Percentiles rank a stretch among this genome's conserved stretches.
Conservation (phyloP, 1,139 yeast genomes). For the Candida labiduridarum region DNA sequence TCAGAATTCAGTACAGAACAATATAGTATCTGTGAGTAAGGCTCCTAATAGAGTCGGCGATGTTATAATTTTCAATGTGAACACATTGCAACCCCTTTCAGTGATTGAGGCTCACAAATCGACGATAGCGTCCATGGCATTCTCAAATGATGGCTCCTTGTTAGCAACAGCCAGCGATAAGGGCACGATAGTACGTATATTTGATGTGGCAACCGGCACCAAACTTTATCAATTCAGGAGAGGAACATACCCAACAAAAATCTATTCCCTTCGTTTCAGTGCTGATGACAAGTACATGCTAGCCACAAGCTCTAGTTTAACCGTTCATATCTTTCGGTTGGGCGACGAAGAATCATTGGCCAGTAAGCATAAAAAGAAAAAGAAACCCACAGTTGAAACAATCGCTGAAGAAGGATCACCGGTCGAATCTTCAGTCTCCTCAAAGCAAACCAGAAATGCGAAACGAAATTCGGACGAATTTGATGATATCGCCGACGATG, state of each 20-base stretch:
- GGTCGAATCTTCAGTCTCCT: not conserved
- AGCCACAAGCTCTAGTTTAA: constrained; percentile 88
- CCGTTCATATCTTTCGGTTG: constrained; percentile 85
- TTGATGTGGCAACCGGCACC: constrained; percentile 79
- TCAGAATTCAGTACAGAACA: constrained; percentile 42
- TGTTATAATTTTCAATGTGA: constrained; percentile 80
- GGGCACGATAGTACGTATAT: constrained; percentile 90
- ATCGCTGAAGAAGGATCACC: constrained; percentile 31
- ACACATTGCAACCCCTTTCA: constrained; percentile 77
- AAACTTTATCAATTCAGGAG: constrained; percentile 88
- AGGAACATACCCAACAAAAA: constrained; percentile 90
- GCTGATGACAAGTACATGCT: constrained; percentile 72
- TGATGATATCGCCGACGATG: constrained; percentile 23
- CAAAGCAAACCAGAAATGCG: not conserved
- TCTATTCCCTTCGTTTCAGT: constrained; percentile 83
- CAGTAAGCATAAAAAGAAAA: constrained; percentile 39
- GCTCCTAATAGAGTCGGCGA: constrained; percentile 73
- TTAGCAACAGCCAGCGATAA: constrained; percentile 94
- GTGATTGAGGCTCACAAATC: constrained; percentile 95
- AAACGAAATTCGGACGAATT: constrained; percentile 16
- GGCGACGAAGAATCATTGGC: constrained; percentile 61
- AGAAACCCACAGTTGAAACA: constrained; percentile 27
- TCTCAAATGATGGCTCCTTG: constrained; percentile 79
- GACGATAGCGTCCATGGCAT: constrained; percentile 73
- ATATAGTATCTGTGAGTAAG: constrained; percentile 47